These are phyloP conservation scores for Xylariaceae sp. DNA, from an alignment of 2,329 filamentous ascomycete species.

Conservation along the genomic window DNA sequence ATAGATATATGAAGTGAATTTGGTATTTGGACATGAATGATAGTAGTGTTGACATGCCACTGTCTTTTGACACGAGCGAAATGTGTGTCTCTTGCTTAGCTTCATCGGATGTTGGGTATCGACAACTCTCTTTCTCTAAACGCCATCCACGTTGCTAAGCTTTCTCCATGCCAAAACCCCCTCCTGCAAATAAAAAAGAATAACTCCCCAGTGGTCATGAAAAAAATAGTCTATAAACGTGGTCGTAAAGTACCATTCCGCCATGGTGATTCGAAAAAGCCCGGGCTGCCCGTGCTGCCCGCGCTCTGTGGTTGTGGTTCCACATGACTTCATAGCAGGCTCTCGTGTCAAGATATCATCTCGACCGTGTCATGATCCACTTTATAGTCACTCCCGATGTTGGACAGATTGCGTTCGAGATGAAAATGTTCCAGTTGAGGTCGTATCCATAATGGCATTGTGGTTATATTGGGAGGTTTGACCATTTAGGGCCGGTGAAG, in stretches of 20 bases:
- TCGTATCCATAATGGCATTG: constrained; percentile 8
- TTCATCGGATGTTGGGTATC: no score
- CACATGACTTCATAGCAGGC: background rate
- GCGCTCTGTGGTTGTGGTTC: no score
- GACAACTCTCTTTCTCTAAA: no score
- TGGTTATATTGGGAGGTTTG: background rate
- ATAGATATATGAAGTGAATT: background rate
- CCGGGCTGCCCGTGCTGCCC: background rate
- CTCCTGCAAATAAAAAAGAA: constrained; percentile 6
- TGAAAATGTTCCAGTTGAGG: background rate
- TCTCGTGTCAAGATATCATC: constrained; percentile 1
- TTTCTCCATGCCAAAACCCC: constrained; percentile 16
- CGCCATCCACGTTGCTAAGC: constrained; percentile 7
- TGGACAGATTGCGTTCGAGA: background rate
- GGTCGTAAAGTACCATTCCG: constrained; percentile 14
- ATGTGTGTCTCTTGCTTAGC: no score
- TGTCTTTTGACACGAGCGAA: no score
- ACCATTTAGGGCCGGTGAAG: constrained; percentile 23
- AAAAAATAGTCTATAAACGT: constrained; percentile 21
- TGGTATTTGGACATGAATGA: background rate
- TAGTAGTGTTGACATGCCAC: background rate
- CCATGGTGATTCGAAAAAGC: background rate
- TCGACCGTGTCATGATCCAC: background rate
- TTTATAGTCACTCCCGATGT: background rate
- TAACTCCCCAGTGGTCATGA: constrained; percentile 8